Evolutionary conservation across 2,329 filamentous ascomycete genomes (phyloP).

Genomic region (Fusarium coicis): DNA sequence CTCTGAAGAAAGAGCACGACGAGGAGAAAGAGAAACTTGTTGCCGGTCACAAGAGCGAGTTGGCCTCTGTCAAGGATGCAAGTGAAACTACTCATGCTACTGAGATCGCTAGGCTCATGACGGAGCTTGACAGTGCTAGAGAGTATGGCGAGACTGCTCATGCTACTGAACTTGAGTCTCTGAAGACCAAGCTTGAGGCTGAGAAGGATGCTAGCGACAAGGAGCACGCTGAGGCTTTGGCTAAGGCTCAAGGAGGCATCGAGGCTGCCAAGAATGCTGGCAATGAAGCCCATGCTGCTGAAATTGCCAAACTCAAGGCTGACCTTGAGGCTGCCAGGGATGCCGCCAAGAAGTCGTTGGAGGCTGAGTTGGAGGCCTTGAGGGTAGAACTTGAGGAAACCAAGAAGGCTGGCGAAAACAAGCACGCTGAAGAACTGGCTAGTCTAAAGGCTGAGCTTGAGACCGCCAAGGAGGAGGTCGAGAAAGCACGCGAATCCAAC

Average conservation of each 20-base stretch:
- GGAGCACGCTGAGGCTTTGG: constrained; percentile 46
- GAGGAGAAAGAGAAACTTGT: constrained; percentile 51
- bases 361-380: constrained; percentile 53
- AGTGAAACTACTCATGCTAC: constrained; percentile 43
- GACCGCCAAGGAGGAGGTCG: constrained; percentile 52
- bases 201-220: constrained; percentile 55
- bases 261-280: constrained; percentile 45
- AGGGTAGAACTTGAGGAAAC: constrained; percentile 56
- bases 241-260: constrained; percentile 48
- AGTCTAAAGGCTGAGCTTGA: constrained; percentile 46
- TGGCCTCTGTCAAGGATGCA: constrained; percentile 47
- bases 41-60: constrained; percentile 47
- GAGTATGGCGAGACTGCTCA: constrained; percentile 44
- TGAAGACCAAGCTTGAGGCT: constrained; percentile 56
- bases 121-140: constrained; percentile 48
- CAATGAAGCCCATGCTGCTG: constrained; percentile 46
- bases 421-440: constrained; percentile 50
- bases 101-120: constrained; percentile 43
- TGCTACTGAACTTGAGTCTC: constrained; percentile 51
- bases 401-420: constrained; percentile 52
- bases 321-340: constrained; percentile 48
- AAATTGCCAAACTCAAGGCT: constrained; percentile 48
- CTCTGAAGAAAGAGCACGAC: constrained; percentile 55
- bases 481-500: constrained; percentile 57
- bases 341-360: constrained; percentile 46